These are phyloP conservation scores for Coemansia pectinata DNA, from an alignment of 192 early-diverging fungal genomes.

Conservation along the genomic window DNA sequence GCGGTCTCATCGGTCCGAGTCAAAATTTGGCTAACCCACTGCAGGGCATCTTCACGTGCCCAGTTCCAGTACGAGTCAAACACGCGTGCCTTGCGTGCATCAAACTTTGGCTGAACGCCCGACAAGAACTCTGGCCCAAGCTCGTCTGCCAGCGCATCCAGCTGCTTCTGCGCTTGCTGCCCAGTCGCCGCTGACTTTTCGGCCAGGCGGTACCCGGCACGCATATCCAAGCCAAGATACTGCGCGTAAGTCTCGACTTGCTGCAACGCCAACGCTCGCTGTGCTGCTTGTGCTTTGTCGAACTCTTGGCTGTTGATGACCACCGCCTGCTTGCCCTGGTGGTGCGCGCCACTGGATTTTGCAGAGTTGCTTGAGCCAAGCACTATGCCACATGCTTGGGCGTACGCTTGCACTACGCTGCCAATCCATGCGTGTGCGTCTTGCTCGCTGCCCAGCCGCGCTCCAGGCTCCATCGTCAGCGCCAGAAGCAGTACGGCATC, in stretches of 20 bases:
- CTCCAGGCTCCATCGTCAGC: slow-evolving; percentile 79
- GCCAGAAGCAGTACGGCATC: slow-evolving; percentile 78
- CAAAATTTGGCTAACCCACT: slow-evolving; percentile 73
- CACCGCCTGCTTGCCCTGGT: slow-evolving; percentile 26
- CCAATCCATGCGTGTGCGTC: slow-evolving; percentile 85
- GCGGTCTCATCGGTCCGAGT: slow-evolving; percentile 62
- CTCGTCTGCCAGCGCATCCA: slow-evolving; percentile 80
- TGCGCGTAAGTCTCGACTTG: slow-evolving; percentile 81
- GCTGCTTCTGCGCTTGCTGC: slow-evolving; percentile 58
- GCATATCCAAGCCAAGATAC: slow-evolving; percentile 78
- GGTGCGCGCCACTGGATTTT: background rate
- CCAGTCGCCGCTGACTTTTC: slow-evolving; percentile 29
- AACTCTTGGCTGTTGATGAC: slow-evolving; percentile 89
- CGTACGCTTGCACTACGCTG: slow-evolving; percentile 68
- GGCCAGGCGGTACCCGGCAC: slow-evolving; percentile 64
- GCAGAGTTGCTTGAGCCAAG: slow-evolving; percentile 17
- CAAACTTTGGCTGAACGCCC: slow-evolving; percentile 83
- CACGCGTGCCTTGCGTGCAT: slow-evolving; percentile 74
- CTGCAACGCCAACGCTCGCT: slow-evolving; percentile 68
- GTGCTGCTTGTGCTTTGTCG: slow-evolving; percentile 68
- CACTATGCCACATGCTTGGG: slow-evolving; percentile 65
- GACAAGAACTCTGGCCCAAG: slow-evolving; percentile 83
- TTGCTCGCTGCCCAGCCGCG: slow-evolving; percentile 68
- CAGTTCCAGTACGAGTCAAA: slow-evolving; percentile 99
- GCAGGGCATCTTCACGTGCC: slow-evolving; percentile 58